Percentiles rank a stretch among this genome's conserved stretches.
Evolutionary conservation across 192 early-diverging fungal species (phyloP).

Genomic region (Coemansia sp.): DNA sequence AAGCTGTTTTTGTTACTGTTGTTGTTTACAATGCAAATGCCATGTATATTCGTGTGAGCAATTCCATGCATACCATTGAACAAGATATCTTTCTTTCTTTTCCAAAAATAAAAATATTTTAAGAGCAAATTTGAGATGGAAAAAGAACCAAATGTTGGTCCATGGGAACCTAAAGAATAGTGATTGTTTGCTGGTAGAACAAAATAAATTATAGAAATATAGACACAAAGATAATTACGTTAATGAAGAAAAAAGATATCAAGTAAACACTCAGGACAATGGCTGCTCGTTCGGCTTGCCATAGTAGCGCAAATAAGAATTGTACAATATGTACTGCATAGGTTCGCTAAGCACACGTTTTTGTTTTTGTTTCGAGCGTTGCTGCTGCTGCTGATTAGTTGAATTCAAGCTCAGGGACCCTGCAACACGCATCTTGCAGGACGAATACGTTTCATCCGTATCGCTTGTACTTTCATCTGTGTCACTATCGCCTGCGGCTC

Average conservation of each 20-base stretch:
- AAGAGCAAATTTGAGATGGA: not conserved
- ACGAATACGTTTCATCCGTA: conserved; percentile 4
- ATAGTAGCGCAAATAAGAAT: conserved; percentile 53
- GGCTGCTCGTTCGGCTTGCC: conserved; percentile 33
- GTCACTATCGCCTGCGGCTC: conserved; percentile 15
- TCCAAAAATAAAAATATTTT: not conserved
- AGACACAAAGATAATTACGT: no score
- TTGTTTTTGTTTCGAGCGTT: conserved; percentile 23
- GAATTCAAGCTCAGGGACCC: not conserved
- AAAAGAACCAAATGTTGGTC: no score
- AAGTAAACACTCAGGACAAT: not conserved
- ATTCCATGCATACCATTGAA: not conserved
- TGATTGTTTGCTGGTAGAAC: no score
- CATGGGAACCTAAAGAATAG: no score
- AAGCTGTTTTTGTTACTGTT: no score
- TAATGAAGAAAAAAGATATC: no score
- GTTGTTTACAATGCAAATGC: no score
- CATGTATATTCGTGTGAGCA: not conserved
- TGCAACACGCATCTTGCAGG: not conserved
- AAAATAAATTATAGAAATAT: no score
- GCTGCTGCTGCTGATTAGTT: conserved; percentile 9
- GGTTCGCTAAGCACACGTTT: conserved; percentile 50
- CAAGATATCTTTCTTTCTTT: not conserved
- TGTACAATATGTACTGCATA: conserved; percentile 54
- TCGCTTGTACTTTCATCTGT: conserved; percentile 10